Percentiles rank a stretch among this genome's conserved stretches.
These are phyloP conservation scores for Mycena metata DNA, from an alignment of 768 basidiomycete genomes.

Conservation along the genomic window DNA sequence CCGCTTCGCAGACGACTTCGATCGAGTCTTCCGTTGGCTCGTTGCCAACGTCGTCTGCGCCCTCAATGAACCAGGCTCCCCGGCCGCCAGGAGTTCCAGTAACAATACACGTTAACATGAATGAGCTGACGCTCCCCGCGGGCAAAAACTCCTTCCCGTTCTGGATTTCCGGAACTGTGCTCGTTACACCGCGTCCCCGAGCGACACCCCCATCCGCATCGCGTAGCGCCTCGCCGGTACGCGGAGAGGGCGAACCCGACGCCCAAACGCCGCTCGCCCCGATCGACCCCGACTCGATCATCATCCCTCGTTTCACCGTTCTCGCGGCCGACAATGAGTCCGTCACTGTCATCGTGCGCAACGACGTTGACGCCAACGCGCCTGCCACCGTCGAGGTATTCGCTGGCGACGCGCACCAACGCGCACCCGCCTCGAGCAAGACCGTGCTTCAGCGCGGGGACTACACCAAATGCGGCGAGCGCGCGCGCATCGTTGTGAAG, in stretches of 20 bases:
- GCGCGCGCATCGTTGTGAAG: slow-evolving; percentile 38
- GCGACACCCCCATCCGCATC: slow-evolving; percentile 44
- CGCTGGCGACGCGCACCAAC: slow-evolving; percentile 71
- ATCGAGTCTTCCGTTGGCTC: slow-evolving; percentile 64
- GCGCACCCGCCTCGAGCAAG: slow-evolving; percentile 60
- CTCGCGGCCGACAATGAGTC: slow-evolving; percentile 76
- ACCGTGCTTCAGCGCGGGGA: slow-evolving; percentile 41
- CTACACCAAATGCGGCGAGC: slow-evolving; percentile 40
- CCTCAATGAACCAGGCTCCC: slow-evolving; percentile 42
- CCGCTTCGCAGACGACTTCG: slow-evolving; percentile 41
- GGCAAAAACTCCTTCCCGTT: slow-evolving; percentile 76
- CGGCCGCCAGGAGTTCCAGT: slow-evolving; percentile 72
- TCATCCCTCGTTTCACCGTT: slow-evolving; percentile 77
- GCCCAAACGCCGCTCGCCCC: slow-evolving; percentile 33
- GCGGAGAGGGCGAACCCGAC: slow-evolving; percentile 40
- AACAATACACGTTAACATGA: slow-evolving; percentile 85
- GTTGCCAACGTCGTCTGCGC: slow-evolving; percentile 59
- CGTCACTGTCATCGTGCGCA: slow-evolving; percentile 69
- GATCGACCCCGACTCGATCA: slow-evolving; percentile 63
- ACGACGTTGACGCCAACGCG: slow-evolving; percentile 61
- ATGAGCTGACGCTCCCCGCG: slow-evolving; percentile 73
- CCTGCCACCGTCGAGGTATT: slow-evolving; percentile 67
- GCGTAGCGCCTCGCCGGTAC: slow-evolving; percentile 37
- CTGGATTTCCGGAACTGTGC: slow-evolving; percentile 72
- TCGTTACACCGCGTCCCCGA: slow-evolving; percentile 64